Evolutionary conservation across 2,329 filamentous ascomycete genomes (phyloP), one percentile per base, ranked within the genome.

Genomic region (Cadophora malorum): DNA sequence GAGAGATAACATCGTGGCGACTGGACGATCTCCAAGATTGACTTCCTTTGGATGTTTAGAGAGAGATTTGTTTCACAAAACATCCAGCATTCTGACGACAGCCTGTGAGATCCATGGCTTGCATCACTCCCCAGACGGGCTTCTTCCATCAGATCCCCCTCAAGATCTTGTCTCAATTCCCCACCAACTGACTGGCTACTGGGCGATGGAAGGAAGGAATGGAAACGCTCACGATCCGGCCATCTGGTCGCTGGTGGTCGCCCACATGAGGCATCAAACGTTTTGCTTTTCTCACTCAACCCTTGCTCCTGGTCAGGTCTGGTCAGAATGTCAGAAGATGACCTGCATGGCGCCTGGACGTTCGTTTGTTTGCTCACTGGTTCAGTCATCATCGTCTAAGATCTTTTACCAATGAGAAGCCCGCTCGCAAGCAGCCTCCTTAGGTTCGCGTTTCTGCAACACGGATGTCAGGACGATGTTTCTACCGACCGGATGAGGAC

Each of bases 281-380:
- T 69, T 69, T 69, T 67, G 60, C 65, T 67, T 69, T 62, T 69
- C 47, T 45, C 58, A 25, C 25, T 52, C 64, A 25, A 56, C 62
- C 55, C 53, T 53, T 23, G 31, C 31, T 60, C 53, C 64, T 33
- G 19, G 47, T 61, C 45, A 8, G 55, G 9, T 35, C 50, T 47
- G 64, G 41, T 33, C 58, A 59, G n/a, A 28, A 55, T 31, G 65
- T 56, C 58, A 63, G 59, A 55, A 28, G 33, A 69, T 69, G 64
- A 69, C 64, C 52, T 69, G 67, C 67, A 69, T 64, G 23, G 33
- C 55, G 55, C 61, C 66, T 53, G 35, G 23, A 47, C 35, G 41
- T 63, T 35, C 50, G 41, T 56, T 59, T 19, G 4, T 45, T 59
- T 19, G 4, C 16, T 45, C 41, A 45, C 23, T 49, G 21, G 6